Evolutionary conservation across 257 asterid genomes (phyloP), one percentile per base, ranked within the genome.

Genomic region (Phtheirospermum japonicum): DNA sequence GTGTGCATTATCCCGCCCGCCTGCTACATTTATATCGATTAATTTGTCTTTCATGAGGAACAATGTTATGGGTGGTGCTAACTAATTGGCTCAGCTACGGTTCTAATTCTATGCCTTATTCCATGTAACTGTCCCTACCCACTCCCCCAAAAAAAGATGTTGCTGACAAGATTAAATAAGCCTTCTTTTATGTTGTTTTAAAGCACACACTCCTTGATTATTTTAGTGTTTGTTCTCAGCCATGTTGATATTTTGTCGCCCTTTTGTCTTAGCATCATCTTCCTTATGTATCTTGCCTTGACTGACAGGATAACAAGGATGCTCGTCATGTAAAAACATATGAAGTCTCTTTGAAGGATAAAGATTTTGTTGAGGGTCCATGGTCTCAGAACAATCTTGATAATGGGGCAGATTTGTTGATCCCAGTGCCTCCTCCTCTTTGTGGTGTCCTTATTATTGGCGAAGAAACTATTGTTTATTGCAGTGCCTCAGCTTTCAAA

Each of bases 301-400:
- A 51, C 67, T 74, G 71, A 65, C 81, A 89, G 97, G 97, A 89
- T 77, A 87, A 86, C 77, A 85, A 83, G 80, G 94, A 87, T 23
- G 94, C 91, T 52, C 97, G 97, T 45, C 97, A 89, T 70, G 83
- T 83, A 71, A 87, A 89, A 80, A 89, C 97, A 4, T 89, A 89
- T 64, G 97, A 89, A 77, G 94, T 89, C 55, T 82, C 90, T 51
- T 73, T 87, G 84, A 87, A 84, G 77, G 95, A 89, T 75, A 87
- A 87, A 76, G 95, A 85, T 80, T 89, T 89, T 78, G 80, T 81
- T 67, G 97, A 89, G 82, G 97, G 97, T 57, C 94, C 97, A 39
- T 89, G 94, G 97, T 85, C 95, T 71, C 97, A 81, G 72, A 87
- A 81, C 76, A 89, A 89, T 83, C 97, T 89, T 71, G 95, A 87